Base-by-base conservation (phyloP, 768 basidiomycete genomes). In the Nidularia sp. region DNA sequence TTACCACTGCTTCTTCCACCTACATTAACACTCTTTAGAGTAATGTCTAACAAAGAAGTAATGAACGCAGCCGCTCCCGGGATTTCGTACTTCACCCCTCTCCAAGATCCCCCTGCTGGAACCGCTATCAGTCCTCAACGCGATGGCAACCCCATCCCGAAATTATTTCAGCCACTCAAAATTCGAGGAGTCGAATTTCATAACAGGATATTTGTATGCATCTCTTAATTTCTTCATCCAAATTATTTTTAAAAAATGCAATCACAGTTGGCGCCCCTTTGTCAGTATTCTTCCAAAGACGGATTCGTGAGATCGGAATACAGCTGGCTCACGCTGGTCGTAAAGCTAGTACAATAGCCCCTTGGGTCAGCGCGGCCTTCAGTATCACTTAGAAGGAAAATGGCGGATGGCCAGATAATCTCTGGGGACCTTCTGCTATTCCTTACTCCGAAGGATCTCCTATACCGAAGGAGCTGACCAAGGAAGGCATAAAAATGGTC, bases 401-500 rank as follows among this genome's bases (percentile, higher is more conserved):
- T 3, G 74, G 73, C n/a, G 84, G 84, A 12, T 80, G 77, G 77
- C 75, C 77, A 0, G 70, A 77, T 10, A 54, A 78, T 57, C 81
- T 86, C n/a, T 74, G 74, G 68, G 88, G 66, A 0, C 84, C 89
- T 1, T 84, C 81, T 2, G 60, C 73, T 0, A 67, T 85, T 31
- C 72, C 71, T 2, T 80, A 58, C 66, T 56, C 64, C 4, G 71
- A 73, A 1, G 52, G 62, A 1, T 82, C 72, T 55, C 73, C 84
- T 0, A 58, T 64, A 3, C 87, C 87, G 1, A 77, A 81, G 53
- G 85, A 74, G 44, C 68, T 89, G 53, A 78, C 78, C 0, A 62
- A 67, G 48, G 79, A 77, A 31, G 80, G 83, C 12, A 85, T 91
- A 60, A 69, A 80, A 55, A 65, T 65, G 7, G 56, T 90, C 53